Evolutionary conservation across 2,329 filamentous ascomycete species (phyloP).

Genomic region (Xylaria hypoxylon): DNA sequence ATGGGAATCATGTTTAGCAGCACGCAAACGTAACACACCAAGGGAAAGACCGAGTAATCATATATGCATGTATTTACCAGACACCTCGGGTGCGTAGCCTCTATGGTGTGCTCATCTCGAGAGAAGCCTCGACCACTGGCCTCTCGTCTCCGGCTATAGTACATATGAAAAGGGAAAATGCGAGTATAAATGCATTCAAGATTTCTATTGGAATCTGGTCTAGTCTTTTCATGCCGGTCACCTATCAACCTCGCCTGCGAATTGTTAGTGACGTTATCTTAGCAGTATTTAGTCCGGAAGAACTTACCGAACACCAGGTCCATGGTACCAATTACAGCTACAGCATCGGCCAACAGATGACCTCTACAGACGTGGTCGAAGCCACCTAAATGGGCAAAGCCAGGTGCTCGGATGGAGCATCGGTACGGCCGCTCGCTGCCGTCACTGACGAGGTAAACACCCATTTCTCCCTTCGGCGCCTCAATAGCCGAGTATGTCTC

Average conservation of each 20-base stretch:
- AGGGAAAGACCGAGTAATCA: slow-evolving; percentile 5
- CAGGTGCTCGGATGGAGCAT: slow-evolving; percentile 96
- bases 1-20: background rate
- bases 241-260: slow-evolving; percentile 70
- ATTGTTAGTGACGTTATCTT: slow-evolving; percentile 50
- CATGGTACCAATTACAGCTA: slow-evolving; percentile 93
- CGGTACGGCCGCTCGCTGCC: slow-evolving; percentile 96
- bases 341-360: slow-evolving; percentile 94
- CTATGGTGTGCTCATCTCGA: slow-evolving; percentile 27
- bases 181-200: slow-evolving; percentile 32
- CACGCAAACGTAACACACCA: background rate
- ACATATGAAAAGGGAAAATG: slow-evolving; percentile 46
- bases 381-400: slow-evolving; percentile 92
- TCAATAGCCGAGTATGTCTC: slow-evolving; percentile 99
- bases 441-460: slow-evolving; percentile 94
- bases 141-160: slow-evolving; percentile 45
- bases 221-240: slow-evolving; percentile 51
- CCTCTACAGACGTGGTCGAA: slow-evolving; percentile 95
- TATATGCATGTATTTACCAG: slow-evolving; percentile 39
- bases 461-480: slow-evolving; percentile 99
- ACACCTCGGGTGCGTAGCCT: slow-evolving; percentile 32
- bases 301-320: slow-evolving; percentile 86
- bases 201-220: slow-evolving; percentile 35
- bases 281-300: background rate
- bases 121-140: slow-evolving; percentile 31